Evolutionary conservation across 257 asterid genomes (phyloP).

Genomic region (Solanum bulbocastanum): DNA sequence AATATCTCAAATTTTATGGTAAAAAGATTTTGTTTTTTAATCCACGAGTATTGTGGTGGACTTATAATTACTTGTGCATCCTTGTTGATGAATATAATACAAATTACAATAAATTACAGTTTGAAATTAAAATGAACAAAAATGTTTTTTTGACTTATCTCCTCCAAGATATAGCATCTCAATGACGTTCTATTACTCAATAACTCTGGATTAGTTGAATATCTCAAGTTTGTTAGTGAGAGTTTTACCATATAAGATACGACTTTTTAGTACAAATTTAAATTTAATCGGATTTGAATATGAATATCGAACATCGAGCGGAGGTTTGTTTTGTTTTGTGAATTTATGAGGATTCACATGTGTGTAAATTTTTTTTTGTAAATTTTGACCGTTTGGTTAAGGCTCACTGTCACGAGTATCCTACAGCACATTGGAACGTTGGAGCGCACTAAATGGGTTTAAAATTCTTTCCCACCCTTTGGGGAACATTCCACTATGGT

Average conservation of each 20-base stretch:
- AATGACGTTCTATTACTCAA: not conserved
- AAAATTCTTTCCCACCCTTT: constrained; percentile 4
- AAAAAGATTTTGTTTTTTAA: not conserved
- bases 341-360: not conserved
- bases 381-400: not conserved
- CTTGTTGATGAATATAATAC: not conserved
- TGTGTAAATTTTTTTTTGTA: not conserved
- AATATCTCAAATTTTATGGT: not conserved
- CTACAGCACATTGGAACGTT: constrained; percentile 37
- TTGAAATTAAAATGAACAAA: too few species aligned
- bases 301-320: accelerated
- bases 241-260: accelerated
- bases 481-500: not conserved
- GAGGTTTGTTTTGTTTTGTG: not conserved
- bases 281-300: too few species aligned
- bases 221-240: accelerated
- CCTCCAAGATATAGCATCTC: accelerated
- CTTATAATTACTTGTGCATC: accelerated
- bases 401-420: constrained; percentile 54
- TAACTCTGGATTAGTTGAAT: not conserved
- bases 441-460: constrained; percentile 51
- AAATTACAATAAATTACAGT: too few species aligned
- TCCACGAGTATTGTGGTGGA: accelerated
- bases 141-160: not conserved
- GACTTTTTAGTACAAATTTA: accelerated